Conservation (phyloP, 805 yeast species). For the Phaffomyces thermotolerans region DNA sequence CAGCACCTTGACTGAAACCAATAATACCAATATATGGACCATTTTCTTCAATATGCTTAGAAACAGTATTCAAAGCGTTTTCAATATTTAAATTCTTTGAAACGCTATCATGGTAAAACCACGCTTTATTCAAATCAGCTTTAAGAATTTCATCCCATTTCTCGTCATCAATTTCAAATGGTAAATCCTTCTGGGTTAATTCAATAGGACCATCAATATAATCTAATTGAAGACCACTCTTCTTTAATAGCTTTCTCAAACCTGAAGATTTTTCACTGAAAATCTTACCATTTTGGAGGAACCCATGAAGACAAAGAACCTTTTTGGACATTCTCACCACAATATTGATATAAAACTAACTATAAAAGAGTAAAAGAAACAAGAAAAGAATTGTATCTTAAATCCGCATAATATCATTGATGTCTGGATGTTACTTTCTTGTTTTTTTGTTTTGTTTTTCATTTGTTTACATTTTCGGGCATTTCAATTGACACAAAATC, state of each 20-base stretch:
- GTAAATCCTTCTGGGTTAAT: constrained; percentile 63
- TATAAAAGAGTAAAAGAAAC: not conserved
- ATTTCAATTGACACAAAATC: not conserved
- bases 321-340: constrained; percentile 27
- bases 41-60: constrained; percentile 46
- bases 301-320: constrained; percentile 87
- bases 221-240: constrained; percentile 58
- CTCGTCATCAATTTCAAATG: constrained; percentile 54
- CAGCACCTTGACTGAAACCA: constrained; percentile 96
- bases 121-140: constrained; percentile 46
- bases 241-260: constrained; percentile 65
- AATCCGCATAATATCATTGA: constrained; percentile 4
- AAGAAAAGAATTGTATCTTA: not conserved
- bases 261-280: constrained; percentile 90
- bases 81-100: constrained; percentile 44
- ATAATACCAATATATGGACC: constrained; percentile 85
- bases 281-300: constrained; percentile 73
- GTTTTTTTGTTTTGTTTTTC: not conserved
- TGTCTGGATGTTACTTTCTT: constrained; percentile 1
- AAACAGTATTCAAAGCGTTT: constrained; percentile 41
- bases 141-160: constrained; percentile 42
- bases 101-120: constrained; percentile 62
- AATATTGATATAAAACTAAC: too few species aligned
- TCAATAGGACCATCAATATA: constrained; percentile 75
- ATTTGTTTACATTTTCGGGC: not conserved